Percentiles rank a stretch among this genome's conserved stretches.
Conservation (phyloP, 768 basidiomycete genomes). For the Mycena indigotica region DNA sequence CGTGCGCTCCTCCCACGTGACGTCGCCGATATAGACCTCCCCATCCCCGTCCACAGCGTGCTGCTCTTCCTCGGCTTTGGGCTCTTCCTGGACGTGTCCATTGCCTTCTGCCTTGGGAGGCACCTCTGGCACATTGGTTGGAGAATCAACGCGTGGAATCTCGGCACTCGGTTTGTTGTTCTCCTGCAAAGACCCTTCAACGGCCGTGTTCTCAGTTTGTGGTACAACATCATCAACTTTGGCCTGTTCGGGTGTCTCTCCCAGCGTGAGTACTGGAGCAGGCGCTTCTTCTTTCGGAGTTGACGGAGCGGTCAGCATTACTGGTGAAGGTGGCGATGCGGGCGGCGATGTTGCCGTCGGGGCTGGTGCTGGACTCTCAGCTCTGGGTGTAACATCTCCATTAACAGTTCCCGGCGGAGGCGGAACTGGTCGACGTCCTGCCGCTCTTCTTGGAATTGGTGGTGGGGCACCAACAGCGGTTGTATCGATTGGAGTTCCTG, state of each 20-base stretch:
- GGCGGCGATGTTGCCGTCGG: background rate
- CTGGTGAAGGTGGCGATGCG: background rate
- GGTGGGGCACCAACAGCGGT: slow-evolving; percentile 44
- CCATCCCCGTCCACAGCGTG: slow-evolving; percentile 27
- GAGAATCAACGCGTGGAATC: slow-evolving; percentile 15
- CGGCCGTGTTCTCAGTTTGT: background rate
- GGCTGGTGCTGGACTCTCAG: slow-evolving; percentile 8
- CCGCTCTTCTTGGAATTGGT: slow-evolving; percentile 67
- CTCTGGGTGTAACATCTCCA: slow-evolving; percentile 6
- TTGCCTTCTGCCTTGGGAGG: slow-evolving; percentile 3
- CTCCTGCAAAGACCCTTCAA: slow-evolving; percentile 4
- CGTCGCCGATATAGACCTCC: slow-evolving; percentile 59
- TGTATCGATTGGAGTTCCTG: slow-evolving; percentile 37
- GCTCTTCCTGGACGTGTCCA: slow-evolving; percentile 15
- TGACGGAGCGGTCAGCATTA: background rate
- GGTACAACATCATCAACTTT: background rate
- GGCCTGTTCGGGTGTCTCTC: background rate
- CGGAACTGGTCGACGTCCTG: slow-evolving; percentile 46
- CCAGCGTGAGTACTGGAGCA: background rate
- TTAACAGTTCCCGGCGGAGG: slow-evolving; percentile 8
- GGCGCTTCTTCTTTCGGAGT: background rate
- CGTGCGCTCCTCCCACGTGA: slow-evolving; percentile 83
- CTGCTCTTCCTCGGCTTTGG: slow-evolving; percentile 11
- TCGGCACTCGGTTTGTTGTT: slow-evolving; percentile 13
- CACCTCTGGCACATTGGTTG: background rate